phyloP scores from a whole-genome alignment of 371 early-diverging fungal species.

The Funneliformis caledonium region DNA sequence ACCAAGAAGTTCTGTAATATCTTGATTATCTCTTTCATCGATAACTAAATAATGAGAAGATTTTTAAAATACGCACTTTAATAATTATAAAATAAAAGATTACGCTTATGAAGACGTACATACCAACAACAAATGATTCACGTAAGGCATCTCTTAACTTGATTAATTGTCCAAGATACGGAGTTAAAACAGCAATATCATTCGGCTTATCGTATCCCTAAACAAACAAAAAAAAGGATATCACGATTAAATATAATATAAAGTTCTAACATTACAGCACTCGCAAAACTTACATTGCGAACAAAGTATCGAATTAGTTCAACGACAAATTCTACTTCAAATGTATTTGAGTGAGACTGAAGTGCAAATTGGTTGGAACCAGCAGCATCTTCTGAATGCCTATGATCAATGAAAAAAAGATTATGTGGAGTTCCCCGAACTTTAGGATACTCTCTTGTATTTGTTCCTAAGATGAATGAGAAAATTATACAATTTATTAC shows the following conservation, averaged over 20 bases:
- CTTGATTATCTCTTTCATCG: slow-evolving; percentile 50
- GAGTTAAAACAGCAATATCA: slow-evolving; percentile 63
- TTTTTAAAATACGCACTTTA: neutral
- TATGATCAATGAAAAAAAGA: slow-evolving; percentile 54
- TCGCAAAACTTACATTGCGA: slow-evolving; percentile 47
- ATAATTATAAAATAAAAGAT: neutral
- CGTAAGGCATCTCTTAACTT: slow-evolving; percentile 49
- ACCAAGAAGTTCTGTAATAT: slow-evolving; percentile 40
- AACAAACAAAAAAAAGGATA: slow-evolving; percentile 46
- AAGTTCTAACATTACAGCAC: neutral
- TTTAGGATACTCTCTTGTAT: slow-evolving; percentile 44
- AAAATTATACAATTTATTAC: too few species aligned
- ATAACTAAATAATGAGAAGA: slow-evolving; percentile 30
- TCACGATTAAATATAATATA: neutral
- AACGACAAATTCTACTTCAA: slow-evolving; percentile 53
- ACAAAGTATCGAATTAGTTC: slow-evolving; percentile 54
- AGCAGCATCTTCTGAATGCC: slow-evolving; percentile 49
- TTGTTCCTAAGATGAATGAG: neutral
- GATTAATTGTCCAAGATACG: slow-evolving; percentile 58
- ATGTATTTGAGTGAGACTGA: slow-evolving; percentile 52
- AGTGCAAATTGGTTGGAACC: slow-evolving; percentile 43
- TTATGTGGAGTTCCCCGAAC: slow-evolving; percentile 54
- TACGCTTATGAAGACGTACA: neutral
- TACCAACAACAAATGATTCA: slow-evolving; percentile 41
- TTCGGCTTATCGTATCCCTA: slow-evolving; percentile 56